phyloP scores from a whole-genome alignment of 2,329 filamentous ascomycete genomes.

The Nemania sp. region DNA sequence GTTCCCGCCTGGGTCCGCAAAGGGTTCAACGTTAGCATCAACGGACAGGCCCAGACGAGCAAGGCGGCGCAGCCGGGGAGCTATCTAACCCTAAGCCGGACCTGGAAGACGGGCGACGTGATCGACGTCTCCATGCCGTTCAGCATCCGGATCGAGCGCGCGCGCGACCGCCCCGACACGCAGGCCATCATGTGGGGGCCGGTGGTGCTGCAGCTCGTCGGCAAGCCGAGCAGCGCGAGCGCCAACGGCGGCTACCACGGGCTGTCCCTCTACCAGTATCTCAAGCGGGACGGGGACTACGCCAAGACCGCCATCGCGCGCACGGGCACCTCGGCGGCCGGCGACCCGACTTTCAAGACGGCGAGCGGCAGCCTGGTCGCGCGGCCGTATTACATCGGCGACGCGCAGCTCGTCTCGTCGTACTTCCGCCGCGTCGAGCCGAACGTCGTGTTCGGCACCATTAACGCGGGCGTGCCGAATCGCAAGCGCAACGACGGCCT shows the following conservation, averaged over 20 bases:
- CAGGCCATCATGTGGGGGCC: slow-evolving; percentile 42
- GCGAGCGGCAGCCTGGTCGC: slow-evolving; percentile 26
- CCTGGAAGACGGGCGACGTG: slow-evolving; percentile 39
- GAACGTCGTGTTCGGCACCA: slow-evolving; percentile 36
- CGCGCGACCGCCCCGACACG: slow-evolving; percentile 41
- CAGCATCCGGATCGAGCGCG: slow-evolving; percentile 39
- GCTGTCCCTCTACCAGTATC: slow-evolving; percentile 39
- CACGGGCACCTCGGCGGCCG: slow-evolving; percentile 28
- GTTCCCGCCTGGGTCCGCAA: slow-evolving; percentile 39
- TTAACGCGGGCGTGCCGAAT: slow-evolving; percentile 38
- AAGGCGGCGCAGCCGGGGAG: slow-evolving; percentile 31
- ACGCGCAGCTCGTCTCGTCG: slow-evolving; percentile 37
- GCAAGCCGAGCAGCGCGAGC: slow-evolving; percentile 30
- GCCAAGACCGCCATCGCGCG: slow-evolving; percentile 31
- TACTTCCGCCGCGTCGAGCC: slow-evolving; percentile 42
- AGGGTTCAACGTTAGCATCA: slow-evolving; percentile 38
- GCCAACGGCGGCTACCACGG: slow-evolving; percentile 31
- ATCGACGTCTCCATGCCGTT: slow-evolving; percentile 41
- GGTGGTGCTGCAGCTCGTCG: slow-evolving; percentile 38
- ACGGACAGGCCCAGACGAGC: slow-evolving; percentile 31
- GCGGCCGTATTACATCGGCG: slow-evolving; percentile 41
- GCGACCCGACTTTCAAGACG: slow-evolving; percentile 37
- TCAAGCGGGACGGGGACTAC: slow-evolving; percentile 42
- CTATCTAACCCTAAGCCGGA: slow-evolving; percentile 39
- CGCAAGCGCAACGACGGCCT: slow-evolving; percentile 40